Base-by-base conservation (phyloP, 495 filamentous ascomycete genomes). In the Diplogelasinospora grovesii region DNA sequence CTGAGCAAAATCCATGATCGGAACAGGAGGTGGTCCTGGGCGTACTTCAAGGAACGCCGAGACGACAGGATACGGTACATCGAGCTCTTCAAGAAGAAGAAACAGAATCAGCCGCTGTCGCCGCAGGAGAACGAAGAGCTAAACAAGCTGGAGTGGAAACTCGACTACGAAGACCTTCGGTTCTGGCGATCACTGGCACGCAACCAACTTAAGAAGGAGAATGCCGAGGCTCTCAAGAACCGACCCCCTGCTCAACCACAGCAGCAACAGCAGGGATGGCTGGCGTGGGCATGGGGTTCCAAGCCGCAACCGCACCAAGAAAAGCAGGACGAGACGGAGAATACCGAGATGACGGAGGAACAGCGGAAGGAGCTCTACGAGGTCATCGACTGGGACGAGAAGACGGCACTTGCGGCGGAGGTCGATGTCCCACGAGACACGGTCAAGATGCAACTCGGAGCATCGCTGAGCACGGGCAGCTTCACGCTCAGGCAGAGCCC, bases 371-470 rank as follows among this genome's bases (percentile, higher is more conserved):
- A 97, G 66, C 75, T 98, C 7, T 98, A 98, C 54, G 85, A 87
- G 49, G 93, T 86, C 23, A 98, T 98, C 49, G 89, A 96, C 54
- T 98, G 89, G 85, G 86, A 98, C 50, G 92, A 98, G 66, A 96
- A 96, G 70, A 84, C 89, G 36, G 81, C 81, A 3, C 72, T 98
- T 22, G 70, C 86, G 0, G 89, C 92, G 46, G 81, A 81, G 39
- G 83, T 98, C 19, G 89, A 97, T 54, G 73, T 85, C 34, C 92
- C 92, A 0, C 78, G 83, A 31, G 93, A 98, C 45, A 86, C 85
- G 36, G 75, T 96, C 39, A 95, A 96, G 64, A 68, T 96, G 54
- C 86, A 96, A 59, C 67, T 97, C 42, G 85, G 97, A 51, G 80
- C 90, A 22, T 86, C 84, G 30, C 79, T 98, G 18, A 83, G 81